phyloP scores from a whole-genome alignment of 805 yeast species.

The Candida awuae region DNA sequence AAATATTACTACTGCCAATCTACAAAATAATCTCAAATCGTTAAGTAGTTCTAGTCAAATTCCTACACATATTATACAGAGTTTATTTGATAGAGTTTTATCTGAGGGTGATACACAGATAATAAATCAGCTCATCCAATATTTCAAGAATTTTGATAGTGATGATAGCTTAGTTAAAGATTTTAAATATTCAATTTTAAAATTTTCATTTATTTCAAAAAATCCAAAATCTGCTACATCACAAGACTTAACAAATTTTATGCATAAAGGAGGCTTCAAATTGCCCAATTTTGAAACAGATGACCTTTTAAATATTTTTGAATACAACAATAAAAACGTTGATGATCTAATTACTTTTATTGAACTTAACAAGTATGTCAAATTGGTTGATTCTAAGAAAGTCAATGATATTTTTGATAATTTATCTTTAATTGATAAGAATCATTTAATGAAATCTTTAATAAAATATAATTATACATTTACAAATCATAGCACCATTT shows the following conservation, averaged over 20 bases:
- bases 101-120: neutral
- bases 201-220: neutral
- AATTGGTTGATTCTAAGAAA: no score
- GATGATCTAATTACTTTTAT: neutral
- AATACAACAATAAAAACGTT: slow-evolving; percentile 1
- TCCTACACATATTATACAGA: neutral
- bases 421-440: neutral
- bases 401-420: no score
- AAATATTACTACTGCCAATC: no score
- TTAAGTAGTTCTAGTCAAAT: no score
- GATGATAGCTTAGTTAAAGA: neutral
- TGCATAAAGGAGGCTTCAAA: neutral
- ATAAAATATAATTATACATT: neutral
- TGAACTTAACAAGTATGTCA: neutral
- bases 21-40: no score
- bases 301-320: neutral
- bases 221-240: neutral
- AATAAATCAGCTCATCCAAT: neutral
- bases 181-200: slow-evolving; percentile 2
- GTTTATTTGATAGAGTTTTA: neutral
- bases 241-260: neutral
- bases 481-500: neutral
- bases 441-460: neutral
- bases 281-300: neutral
- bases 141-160: neutral